A percentile compares a stretch with the other conserved stretches of the same genome.
These are phyloP conservation scores for Podospora bellae-mahoneyi DNA, from an alignment of 495 filamentous ascomycete species.

Conservation along the genomic window DNA sequence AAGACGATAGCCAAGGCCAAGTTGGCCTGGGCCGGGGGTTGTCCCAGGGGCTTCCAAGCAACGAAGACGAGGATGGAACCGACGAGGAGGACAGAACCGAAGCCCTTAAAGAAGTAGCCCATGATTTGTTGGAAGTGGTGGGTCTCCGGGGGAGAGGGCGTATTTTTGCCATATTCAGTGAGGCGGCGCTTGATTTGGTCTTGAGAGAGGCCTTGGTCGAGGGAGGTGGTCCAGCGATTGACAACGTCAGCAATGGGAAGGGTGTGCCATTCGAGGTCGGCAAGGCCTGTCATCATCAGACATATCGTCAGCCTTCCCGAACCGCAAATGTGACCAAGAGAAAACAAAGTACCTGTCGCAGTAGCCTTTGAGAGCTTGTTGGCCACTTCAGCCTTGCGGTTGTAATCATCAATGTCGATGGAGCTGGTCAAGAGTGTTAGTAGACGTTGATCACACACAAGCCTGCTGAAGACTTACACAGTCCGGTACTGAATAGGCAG, in stretches of 20 bases:
- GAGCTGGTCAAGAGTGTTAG: slow-evolving; percentile 30
- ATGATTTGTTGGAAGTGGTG: slow-evolving; percentile 55
- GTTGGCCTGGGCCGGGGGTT: slow-evolving; percentile 62
- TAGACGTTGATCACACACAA: neutral
- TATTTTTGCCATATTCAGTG: slow-evolving; percentile 44
- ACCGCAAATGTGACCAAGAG: slow-evolving; percentile 3
- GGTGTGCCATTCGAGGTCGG: slow-evolving; percentile 25
- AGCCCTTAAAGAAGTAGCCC: slow-evolving; percentile 69
- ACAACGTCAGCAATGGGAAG: slow-evolving; percentile 53
- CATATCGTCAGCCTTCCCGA: neutral
- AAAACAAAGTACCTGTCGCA: slow-evolving; percentile 38
- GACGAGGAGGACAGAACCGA: slow-evolving; percentile 59
- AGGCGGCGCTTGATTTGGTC: slow-evolving; percentile 22
- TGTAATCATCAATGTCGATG: slow-evolving; percentile 52
- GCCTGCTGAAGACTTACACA: slow-evolving; percentile 13
- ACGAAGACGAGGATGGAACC: slow-evolving; percentile 64
- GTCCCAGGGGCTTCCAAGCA: slow-evolving; percentile 65
- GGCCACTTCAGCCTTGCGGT: slow-evolving; percentile 38
- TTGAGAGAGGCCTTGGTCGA: slow-evolving; percentile 25
- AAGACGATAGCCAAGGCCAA: slow-evolving; percentile 65
- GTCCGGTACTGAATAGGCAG: slow-evolving; percentile 56
- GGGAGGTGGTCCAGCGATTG: slow-evolving; percentile 50
- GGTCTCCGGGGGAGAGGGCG: slow-evolving; percentile 56
- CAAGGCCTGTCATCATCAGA: slow-evolving; percentile 7
- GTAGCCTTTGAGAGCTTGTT: slow-evolving; percentile 41